These are phyloP conservation scores for Magnolia officinalis DNA, from an alignment of 164 flowering plant species.

Conservation along the genomic window DNA sequence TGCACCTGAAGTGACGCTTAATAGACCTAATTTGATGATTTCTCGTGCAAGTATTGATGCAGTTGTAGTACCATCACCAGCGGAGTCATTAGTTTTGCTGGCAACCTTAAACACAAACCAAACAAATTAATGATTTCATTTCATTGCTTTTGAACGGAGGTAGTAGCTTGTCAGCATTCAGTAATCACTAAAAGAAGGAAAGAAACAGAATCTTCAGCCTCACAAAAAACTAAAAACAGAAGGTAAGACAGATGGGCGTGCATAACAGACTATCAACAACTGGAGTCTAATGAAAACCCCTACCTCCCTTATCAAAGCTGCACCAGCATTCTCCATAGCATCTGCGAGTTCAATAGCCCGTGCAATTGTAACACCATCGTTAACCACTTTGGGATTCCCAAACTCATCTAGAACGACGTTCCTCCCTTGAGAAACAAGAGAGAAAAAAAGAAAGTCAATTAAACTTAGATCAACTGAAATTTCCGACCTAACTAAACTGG, in stretches of 20 bases:
- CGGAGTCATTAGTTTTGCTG: constrained; percentile 95
- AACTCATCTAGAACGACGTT: constrained; percentile 94
- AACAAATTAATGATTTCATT: background rate
- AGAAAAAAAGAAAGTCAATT: background rate
- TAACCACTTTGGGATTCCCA: constrained; percentile 92
- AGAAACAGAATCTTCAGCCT: background rate
- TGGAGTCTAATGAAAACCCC: background rate
- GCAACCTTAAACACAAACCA: constrained; percentile 61
- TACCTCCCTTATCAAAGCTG: constrained; percentile 95
- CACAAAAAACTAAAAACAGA: background rate
- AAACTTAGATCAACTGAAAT: background rate
- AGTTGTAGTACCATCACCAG: constrained; percentile 99
- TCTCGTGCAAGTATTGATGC: constrained; percentile 93
- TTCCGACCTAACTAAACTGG: no score
- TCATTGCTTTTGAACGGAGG: background rate
- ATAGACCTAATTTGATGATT: constrained; percentile 82
- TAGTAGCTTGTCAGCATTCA: background rate
- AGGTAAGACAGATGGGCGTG: background rate
- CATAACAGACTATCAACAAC: background rate
- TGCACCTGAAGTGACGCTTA: constrained; percentile 94
- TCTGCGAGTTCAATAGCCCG: constrained; percentile 91
- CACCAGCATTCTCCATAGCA: constrained; percentile 99
- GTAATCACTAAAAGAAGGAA: background rate
- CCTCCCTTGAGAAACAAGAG: constrained; percentile 53
- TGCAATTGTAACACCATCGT: constrained; percentile 98